These are phyloP conservation scores for Polyplosphaeria fusca DNA, from an alignment of 495 filamentous ascomycete species.

Conservation along the genomic window DNA sequence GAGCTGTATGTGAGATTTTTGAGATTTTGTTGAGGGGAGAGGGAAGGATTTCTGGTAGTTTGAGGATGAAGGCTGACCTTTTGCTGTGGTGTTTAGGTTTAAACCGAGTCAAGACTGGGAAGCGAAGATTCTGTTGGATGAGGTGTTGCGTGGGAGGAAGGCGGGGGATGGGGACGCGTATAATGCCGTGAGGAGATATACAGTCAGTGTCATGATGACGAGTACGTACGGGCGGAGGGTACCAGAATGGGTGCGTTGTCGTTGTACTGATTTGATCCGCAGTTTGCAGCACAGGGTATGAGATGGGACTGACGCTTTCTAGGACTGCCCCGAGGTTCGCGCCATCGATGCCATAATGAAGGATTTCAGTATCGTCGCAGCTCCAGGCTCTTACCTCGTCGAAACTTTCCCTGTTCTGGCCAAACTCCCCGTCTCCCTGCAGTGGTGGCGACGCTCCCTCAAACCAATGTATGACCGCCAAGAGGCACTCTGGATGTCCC, in stretches of 20 bases:
- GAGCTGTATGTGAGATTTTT: no score
- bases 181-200: conserved; percentile 30
- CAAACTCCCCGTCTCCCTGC: conserved; percentile 13
- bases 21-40: no score
- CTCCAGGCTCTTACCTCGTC: conserved; percentile 22
- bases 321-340: conserved; percentile 30
- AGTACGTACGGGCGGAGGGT: conserved; percentile 34
- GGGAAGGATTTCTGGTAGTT: no score
- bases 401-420: conserved; percentile 24
- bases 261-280: neutral
- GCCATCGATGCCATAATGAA: conserved; percentile 31
- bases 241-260: conserved; percentile 23
- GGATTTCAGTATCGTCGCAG: conserved; percentile 25
- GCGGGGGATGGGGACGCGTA: conserved; percentile 14
- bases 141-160: conserved; percentile 16
- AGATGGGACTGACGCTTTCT: neutral
- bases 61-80: no score
- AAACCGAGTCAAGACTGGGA: conserved; percentile 31
- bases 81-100: no score
- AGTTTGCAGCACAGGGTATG: neutral
- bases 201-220: conserved; percentile 33
- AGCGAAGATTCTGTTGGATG: conserved; percentile 24
- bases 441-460: conserved; percentile 28
- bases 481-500: conserved; percentile 22
- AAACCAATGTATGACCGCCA: conserved; percentile 22